phyloP scores from a whole-genome alignment of 2,329 filamentous ascomycete genomes.

The Calonectria ilicicola region DNA sequence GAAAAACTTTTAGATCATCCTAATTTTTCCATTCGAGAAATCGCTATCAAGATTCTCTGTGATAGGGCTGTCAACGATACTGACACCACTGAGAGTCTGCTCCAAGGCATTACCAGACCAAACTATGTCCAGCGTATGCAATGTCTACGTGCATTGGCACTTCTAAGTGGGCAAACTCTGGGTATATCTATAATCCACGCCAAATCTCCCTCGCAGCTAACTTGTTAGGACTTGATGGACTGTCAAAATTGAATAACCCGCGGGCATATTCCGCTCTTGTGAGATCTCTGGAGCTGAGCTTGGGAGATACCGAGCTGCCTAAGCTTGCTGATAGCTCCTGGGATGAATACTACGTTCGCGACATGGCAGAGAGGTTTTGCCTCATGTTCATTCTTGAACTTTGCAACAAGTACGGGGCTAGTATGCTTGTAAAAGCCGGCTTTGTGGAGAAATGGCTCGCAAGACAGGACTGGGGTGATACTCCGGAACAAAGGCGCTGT shows the following conservation, averaged over 20 bases:
- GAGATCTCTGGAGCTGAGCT: conserved; percentile 68
- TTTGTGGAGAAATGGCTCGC: conserved; percentile 81
- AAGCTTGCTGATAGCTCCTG: conserved; percentile 66
- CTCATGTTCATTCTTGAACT: conserved; percentile 70
- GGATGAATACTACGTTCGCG: conserved; percentile 73
- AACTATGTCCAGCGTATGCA: conserved; percentile 70
- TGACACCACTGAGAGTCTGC: conserved; percentile 60
- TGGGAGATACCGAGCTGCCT: conserved; percentile 62
- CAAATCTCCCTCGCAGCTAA: not conserved
- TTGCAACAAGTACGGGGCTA: conserved; percentile 68
- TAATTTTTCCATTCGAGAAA: conserved; percentile 79
- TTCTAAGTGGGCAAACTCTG: conserved; percentile 60
- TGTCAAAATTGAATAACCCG: conserved; percentile 62
- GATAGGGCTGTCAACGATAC: conserved; percentile 70
- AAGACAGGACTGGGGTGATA: conserved; percentile 76
- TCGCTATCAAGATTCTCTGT: conserved; percentile 70
- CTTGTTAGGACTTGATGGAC: conserved; percentile 48
- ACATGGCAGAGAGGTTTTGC: conserved; percentile 71
- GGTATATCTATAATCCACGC: conserved; percentile 32
- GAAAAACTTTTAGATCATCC: conserved; percentile 76
- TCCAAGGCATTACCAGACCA: conserved; percentile 69
- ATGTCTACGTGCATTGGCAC: conserved; percentile 66
- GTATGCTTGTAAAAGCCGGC: conserved; percentile 69
- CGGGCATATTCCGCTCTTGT: conserved; percentile 69
- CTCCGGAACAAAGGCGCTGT: conserved; percentile 61